A percentile compares a stretch with the other conserved stretches of the same genome.
Evolutionary conservation across 768 basidiomycete species (phyloP).

Genomic region (Tricholoma terreum): DNA sequence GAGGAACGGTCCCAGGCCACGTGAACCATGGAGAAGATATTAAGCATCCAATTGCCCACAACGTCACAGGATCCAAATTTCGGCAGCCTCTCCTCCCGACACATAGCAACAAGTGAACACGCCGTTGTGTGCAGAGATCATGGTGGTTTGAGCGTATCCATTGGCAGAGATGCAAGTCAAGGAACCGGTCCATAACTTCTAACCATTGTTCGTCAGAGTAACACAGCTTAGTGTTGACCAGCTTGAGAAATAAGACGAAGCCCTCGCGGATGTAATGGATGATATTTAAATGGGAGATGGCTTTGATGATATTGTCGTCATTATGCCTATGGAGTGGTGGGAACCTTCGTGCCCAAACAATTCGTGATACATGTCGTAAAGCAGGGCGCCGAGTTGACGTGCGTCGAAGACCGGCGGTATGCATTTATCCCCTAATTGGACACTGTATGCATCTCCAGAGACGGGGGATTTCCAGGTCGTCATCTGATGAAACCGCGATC

Average conservation of each 20-base stretch:
- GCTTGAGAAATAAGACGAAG: conserved; percentile 29
- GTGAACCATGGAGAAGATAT: conserved; percentile 26
- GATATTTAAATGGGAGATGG: conserved; percentile 12
- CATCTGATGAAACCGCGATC: conserved; percentile 32
- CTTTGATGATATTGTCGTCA: conserved; percentile 12
- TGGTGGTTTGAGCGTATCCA: conserved; percentile 31
- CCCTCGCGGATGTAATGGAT: conserved; percentile 30
- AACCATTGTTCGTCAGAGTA: conserved; percentile 23
- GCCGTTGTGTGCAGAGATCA: conserved; percentile 31
- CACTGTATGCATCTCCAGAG: conserved; percentile 19
- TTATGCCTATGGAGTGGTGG: conserved; percentile 12
- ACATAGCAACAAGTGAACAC: conserved; percentile 16
- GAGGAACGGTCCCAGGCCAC: conserved; percentile 15
- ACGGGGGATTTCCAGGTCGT: conserved; percentile 35
- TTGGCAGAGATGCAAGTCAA: conserved; percentile 20
- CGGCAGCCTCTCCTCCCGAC: not conserved
- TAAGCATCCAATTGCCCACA: conserved; percentile 14
- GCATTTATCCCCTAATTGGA: not conserved
- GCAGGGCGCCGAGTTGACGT: conserved; percentile 30
- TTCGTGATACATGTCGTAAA: conserved; percentile 39
- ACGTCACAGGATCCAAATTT: conserved; percentile 18
- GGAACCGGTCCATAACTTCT: conserved; percentile 26
- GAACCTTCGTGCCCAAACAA: conserved; percentile 36
- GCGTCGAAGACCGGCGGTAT: conserved; percentile 17
- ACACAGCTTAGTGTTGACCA: conserved; percentile 16